Base-by-base conservation (phyloP, 2,329 filamentous ascomycete genomes). In the Colletotrichum trifolii region DNA sequence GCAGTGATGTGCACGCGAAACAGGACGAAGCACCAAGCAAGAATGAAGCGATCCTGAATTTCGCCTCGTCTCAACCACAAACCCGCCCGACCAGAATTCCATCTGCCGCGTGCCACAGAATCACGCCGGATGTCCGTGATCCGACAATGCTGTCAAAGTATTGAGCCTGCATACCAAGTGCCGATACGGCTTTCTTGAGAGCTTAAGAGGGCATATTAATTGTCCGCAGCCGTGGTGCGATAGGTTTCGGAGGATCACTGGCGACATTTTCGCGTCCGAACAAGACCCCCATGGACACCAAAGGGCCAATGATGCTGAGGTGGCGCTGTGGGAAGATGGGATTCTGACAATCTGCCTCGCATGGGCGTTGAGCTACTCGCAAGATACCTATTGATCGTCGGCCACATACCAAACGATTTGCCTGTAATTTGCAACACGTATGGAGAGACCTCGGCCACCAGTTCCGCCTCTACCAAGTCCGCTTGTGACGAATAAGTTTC, bases 401-500 rank as follows among this genome's bases (percentile, higher is more conserved):
- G 25, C 3, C 25, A 25, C 25, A 25, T 25, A 25, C 25, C 4
- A 25, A 25, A 25, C 25, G 25, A 25, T 25, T 25, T 25, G 25
- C 25, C 25, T 25, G 25, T 4, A 25, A 25, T 25, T 4, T 25
- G 4, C 25, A 25, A 4, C 3, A 25, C 4, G 25, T 25, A 25
- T 25, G 46, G 39, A 35, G 45, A 13, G 50, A 13, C 39, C 57
- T 61, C 50, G 56, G 50, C 57, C 56, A 43, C 50, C 50, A 61
- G 52, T 55, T 57, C 50, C 62, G 25, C 34, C 56, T 61, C 39
- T 10, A 55, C 17, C 46, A 55, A 61, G 47, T 25, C 50, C 35
- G 40, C 45, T 39, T 46, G 35, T 25, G 43, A 46, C 50, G 50
- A 64, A 50, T 65, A 35, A 56, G 61, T 65, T 52, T 65, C 62